phyloP scores from a whole-genome alignment of 2,329 filamentous ascomycete genomes.

The Raffaelea deltoideospora region DNA sequence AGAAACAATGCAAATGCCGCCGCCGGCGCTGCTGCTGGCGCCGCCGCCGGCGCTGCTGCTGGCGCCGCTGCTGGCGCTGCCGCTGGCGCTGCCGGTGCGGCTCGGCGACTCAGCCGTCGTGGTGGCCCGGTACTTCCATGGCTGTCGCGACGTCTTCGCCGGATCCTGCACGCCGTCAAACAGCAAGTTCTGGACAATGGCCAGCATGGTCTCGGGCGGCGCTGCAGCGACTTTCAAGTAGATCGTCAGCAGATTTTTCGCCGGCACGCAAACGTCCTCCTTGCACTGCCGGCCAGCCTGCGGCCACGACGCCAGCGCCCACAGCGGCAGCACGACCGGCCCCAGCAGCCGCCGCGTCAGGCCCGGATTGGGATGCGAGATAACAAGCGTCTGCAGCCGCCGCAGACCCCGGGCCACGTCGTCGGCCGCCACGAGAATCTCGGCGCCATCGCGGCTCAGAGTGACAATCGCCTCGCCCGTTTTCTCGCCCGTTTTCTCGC shows the following conservation, averaged over 20 bases:
- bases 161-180: constrained; percentile 31
- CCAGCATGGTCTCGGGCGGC: constrained; percentile 33
- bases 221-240: constrained; percentile 43
- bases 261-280: constrained; percentile 26
- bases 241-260: constrained; percentile 35
- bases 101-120: too few relatives aligned
- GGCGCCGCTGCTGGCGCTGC: too few relatives aligned
- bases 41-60: constrained; percentile 28
- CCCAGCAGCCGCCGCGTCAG: constrained; percentile 45
- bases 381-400: constrained; percentile 38
- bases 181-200: constrained; percentile 37
- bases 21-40: constrained; percentile 29
- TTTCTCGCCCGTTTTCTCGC: too few relatives aligned
- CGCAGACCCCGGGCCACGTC: constrained; percentile 35
- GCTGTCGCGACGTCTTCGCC: too few relatives aligned
- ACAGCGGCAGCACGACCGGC: constrained; percentile 45
- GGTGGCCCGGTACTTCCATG: too few relatives aligned
- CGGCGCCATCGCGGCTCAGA: constrained; percentile 20
- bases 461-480: constrained; percentile 31
- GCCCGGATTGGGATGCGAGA: constrained; percentile 52
- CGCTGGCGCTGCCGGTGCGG: too few relatives aligned
- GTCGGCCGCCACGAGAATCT: constrained; percentile 28
- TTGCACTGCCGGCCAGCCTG: constrained; percentile 14
- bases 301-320: constrained; percentile 43
- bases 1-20: constrained; percentile 35